Evolutionary conservation across 768 basidiomycete genomes (phyloP), one percentile per base, ranked within the genome.

Genomic region (Ramaria rubella): DNA sequence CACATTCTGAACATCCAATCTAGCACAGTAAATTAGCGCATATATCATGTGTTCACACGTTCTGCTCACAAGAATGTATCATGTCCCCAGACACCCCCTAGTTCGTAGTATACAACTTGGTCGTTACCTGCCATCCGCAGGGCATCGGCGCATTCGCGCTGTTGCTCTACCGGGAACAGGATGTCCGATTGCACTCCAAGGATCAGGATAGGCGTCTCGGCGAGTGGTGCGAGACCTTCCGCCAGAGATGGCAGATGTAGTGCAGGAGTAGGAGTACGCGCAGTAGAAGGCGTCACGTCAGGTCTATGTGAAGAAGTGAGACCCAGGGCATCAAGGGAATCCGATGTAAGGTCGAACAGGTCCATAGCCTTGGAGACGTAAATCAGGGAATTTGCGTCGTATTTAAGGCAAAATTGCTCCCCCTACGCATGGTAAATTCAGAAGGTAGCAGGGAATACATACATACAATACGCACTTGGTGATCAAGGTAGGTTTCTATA

Each of bases 311-410:
- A 80, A 14, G 75, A 71, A 11, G 67, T 67, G 40, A 97, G 75
- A 30, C 80, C 77, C 29, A 97, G 80, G 24, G 81, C 80, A 48
- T 79, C 69, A 17, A 99, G 79, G 15, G 92, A 80, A 15, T 89
- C 79, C 1, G 75, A 73, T 4, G 92, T 93, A 82, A 99, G 85
- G 72, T 97, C 95, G 71, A 99, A 99, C 0, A 98, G 78, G 69
- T 98, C 96, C 96, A 99, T 99, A 30, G 96, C 96, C 72, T 98
- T 99, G 5, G 92, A 95, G 59, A 99, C 83, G 76, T 98, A 99
- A 62, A 98, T 93, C 70, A 98, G 85, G 1, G 94, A 97, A 73
- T 98, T 99, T 58, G 96, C 95, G 68, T 99, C 96, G 69, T 98
- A 99, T 68, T 96, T 98, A 57, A 99, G 76, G 69, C 96, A 98